Evolutionary conservation across 2,329 filamentous ascomycete species (phyloP).

Genomic region (Cadophora sp.): DNA sequence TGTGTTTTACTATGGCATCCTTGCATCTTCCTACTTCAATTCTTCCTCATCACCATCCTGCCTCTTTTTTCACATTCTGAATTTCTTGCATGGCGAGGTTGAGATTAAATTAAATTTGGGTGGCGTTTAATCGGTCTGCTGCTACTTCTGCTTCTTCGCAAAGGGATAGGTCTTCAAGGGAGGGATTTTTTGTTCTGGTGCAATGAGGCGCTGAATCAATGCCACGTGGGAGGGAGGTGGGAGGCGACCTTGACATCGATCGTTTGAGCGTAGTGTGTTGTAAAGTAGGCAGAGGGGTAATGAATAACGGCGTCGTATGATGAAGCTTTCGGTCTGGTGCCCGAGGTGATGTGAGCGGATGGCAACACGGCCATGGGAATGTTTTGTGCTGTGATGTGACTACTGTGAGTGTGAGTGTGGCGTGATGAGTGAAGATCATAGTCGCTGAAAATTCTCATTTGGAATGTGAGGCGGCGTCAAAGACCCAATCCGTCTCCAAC

Average conservation of each 20-base stretch:
- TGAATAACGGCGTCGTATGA: background rate
- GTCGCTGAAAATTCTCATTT: too few relatives aligned
- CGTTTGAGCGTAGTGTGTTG: background rate
- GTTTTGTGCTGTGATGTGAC: background rate
- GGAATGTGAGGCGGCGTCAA: too few relatives aligned
- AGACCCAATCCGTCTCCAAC: too few relatives aligned
- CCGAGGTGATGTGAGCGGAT: background rate
- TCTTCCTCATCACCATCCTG: too few relatives aligned
- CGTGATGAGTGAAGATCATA: too few relatives aligned
- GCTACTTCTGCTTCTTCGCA: background rate
- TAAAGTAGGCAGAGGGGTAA: background rate
- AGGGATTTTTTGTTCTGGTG: background rate
- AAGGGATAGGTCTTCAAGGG: background rate
- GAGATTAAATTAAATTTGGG: background rate
- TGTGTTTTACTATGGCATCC: background rate
- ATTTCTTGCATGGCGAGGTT: constrained; percentile 12
- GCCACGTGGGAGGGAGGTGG: background rate
- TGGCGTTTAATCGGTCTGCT: background rate
- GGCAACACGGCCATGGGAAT: background rate
- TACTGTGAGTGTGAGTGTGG: background rate
- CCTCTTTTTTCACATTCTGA: background rate
- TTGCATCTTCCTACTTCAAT: background rate
- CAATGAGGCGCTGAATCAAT: constrained; percentile 4
- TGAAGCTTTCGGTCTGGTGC: background rate
- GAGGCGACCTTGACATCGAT: background rate